Evolutionary conservation across 768 basidiomycete species (phyloP).

Genomic region (Pleurotus tuoliensis): DNA sequence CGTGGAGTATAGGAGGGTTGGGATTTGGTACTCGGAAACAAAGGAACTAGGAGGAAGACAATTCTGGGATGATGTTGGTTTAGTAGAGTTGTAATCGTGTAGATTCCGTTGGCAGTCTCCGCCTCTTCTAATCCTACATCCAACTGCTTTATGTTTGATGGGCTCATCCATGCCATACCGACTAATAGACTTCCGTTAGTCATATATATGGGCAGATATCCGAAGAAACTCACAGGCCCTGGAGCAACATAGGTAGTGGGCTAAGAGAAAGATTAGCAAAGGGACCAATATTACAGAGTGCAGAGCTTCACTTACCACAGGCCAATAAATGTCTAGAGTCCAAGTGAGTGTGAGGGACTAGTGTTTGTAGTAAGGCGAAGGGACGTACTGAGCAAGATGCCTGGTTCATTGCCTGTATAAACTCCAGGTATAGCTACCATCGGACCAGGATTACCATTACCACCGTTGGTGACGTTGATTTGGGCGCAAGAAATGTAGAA

Average conservation of each 20-base stretch:
- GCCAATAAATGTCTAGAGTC: slow-evolving; percentile 3
- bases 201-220: neutral
- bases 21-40: neutral
- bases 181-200: slow-evolving; percentile 5
- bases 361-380: neutral
- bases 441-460: slow-evolving; percentile 31
- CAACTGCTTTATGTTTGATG: no score
- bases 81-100: neutral
- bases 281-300: neutral
- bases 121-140: no score
- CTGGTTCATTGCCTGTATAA: slow-evolving; percentile 25
- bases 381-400: neutral
- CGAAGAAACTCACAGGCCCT: slow-evolving; percentile 17
- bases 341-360: neutral
- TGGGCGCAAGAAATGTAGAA: slow-evolving; percentile 36
- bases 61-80: neutral
- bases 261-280: neutral
- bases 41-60: neutral
- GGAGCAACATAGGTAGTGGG: slow-evolving; percentile 20
- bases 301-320: neutral
- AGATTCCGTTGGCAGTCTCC: no score
- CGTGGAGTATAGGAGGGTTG: neutral
- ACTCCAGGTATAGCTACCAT: slow-evolving; percentile 33
- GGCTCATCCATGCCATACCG: slow-evolving; percentile 19
- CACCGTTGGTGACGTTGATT: slow-evolving; percentile 35